Conservation (phyloP, 176 grass and related monocot genomes). For the Chrysopogon serrulatus region DNA sequence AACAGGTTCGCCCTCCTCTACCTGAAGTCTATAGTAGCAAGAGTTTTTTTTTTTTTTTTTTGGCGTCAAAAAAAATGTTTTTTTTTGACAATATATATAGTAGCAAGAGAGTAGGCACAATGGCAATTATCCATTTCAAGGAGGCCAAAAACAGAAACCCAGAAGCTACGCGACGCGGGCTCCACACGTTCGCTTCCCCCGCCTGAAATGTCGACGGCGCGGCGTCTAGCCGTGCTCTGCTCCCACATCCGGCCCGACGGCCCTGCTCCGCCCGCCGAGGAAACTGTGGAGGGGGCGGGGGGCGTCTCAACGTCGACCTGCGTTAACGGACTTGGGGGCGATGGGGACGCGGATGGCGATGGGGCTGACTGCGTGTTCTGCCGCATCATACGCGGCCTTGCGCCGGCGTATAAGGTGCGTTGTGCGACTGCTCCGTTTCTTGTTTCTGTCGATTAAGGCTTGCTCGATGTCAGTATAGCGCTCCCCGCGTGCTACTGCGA, state of each 20-base stretch:
- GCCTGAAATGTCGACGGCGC: constrained; percentile 20
- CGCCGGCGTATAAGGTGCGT: constrained; percentile 35
- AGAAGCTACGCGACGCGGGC: too few relatives aligned
- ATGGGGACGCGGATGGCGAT: background rate
- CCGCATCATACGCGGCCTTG: constrained; percentile 25
- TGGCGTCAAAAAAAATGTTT: too few relatives aligned
- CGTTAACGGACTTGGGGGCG: background rate
- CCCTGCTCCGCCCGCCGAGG: background rate
- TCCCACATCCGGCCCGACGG: constrained; percentile 25
- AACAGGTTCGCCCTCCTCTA: too few relatives aligned
- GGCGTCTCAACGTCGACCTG: constrained; percentile 12
- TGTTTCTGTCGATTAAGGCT: background rate
- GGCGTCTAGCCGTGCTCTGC: constrained; percentile 36
- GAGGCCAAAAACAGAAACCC: too few relatives aligned
- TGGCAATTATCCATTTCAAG: too few relatives aligned
- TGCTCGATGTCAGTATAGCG: background rate
- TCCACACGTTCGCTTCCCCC: too few relatives aligned
- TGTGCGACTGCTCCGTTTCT: background rate
- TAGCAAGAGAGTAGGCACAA: too few relatives aligned
- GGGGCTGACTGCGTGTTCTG: constrained; percentile 29
- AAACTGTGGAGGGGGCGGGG: background rate
- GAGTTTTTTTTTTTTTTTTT: too few relatives aligned
- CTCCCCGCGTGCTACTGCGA: background rate
- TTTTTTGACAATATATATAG: too few relatives aligned
- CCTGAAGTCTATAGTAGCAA: too few relatives aligned